Conservation (phyloP, 805 yeast species). For the Clavispora phyllophila region DNA sequence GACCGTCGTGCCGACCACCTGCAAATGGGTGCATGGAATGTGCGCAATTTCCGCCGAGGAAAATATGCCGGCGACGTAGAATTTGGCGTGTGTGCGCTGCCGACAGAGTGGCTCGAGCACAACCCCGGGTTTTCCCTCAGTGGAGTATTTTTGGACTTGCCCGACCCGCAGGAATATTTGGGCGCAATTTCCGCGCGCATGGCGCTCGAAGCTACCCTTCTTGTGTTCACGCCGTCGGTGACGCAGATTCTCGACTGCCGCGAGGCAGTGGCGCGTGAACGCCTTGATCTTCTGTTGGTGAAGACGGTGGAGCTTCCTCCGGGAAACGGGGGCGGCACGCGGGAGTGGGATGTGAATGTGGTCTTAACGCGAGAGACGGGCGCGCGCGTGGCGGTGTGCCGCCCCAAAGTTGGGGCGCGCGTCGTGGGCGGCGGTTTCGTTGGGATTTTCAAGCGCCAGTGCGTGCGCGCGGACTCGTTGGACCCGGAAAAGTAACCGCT, state of each 20-base stretch:
- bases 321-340: constrained; percentile 3
- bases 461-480: not conserved
- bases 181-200: not conserved
- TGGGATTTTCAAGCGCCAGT: constrained; percentile 2
- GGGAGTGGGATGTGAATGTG: constrained; percentile 3
- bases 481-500: too few species aligned
- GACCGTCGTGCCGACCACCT: constrained; percentile 1
- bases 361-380: constrained; percentile 1
- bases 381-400: constrained; percentile 1
- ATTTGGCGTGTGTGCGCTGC: constrained; percentile 1
- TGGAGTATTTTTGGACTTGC: constrained; percentile 3
- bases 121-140: not conserved
- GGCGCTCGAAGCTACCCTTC: constrained; percentile 1
- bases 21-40: constrained; percentile 2
- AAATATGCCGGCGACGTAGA: constrained; percentile 1
- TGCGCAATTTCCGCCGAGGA: constrained; percentile 1
- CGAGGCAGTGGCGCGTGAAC: not conserved
- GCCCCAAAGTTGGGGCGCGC: constrained; percentile 3
- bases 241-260: constrained; percentile 3
- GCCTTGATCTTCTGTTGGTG: constrained; percentile 1
- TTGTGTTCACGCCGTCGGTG: constrained; percentile 4
- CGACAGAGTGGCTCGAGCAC: not conserved
- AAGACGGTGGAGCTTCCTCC: constrained; percentile 4
- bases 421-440: constrained; percentile 4
- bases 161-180: constrained; percentile 1